Percentiles rank a stretch among this genome's conserved stretches.
Conservation (phyloP, 2,329 filamentous ascomycete genomes). For the Fusarium foetens region DNA sequence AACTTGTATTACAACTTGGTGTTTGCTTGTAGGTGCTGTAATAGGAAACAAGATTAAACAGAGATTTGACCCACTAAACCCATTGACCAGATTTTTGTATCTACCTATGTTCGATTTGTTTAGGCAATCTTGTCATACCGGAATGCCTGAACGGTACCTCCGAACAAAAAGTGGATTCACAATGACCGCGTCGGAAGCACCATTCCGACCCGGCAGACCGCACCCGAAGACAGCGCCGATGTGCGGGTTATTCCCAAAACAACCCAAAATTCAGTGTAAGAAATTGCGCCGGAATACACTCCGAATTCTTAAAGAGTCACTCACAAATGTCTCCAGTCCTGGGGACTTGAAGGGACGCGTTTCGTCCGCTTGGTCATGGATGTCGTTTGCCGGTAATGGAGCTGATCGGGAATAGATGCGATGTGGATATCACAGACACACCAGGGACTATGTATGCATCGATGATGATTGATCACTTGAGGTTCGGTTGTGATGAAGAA, state of each 20-base stretch:
- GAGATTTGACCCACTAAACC: neutral
- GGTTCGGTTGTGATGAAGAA: neutral
- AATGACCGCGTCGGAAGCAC: conserved; percentile 27
- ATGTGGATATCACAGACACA: conserved; percentile 16
- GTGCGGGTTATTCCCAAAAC: neutral
- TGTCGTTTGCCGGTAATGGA: neutral
- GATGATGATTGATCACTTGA: conserved; percentile 20
- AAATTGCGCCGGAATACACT: neutral
- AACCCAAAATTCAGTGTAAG: neutral
- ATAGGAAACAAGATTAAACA: neutral
- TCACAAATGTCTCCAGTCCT: neutral
- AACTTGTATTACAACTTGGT: neutral
- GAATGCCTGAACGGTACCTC: conserved; percentile 2
- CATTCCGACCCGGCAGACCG: conserved; percentile 21
- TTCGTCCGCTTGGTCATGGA: neutral
- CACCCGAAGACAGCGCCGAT: neutral
- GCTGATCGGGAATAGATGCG: neutral
- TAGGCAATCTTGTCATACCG: neutral
- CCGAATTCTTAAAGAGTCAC: neutral
- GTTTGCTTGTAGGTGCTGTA: conserved; percentile 11
- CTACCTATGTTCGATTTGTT: too few species aligned
- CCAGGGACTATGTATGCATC: neutral
- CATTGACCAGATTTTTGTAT: neutral
- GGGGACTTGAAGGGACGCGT: neutral
- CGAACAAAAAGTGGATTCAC: conserved; percentile 30